phyloP scores from a whole-genome alignment of 192 early-diverging fungal species.

The Dissophora globulifera region DNA sequence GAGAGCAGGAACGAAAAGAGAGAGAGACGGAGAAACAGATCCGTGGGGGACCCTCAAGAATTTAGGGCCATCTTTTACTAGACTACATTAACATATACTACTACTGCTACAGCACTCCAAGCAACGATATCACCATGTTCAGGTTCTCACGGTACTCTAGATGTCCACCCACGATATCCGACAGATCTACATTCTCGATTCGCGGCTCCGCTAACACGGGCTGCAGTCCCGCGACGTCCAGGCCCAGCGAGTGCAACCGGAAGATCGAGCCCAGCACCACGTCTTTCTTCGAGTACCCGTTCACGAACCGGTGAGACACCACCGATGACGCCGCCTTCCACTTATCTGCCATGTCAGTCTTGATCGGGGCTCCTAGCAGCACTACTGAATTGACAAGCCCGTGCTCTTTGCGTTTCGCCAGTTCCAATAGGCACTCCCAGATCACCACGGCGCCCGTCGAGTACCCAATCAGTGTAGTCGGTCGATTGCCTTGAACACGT shows the following conservation, averaged over 20 bases:
- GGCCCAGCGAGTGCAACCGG: constrained; percentile 60
- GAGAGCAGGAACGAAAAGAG: too few species aligned
- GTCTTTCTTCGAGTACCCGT: constrained; percentile 65
- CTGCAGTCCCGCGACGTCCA: constrained; percentile 57
- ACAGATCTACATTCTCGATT: constrained; percentile 64
- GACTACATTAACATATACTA: too few species aligned
- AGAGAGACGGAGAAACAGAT: too few species aligned
- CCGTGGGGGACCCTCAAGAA: too few species aligned
- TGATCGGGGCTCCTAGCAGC: constrained; percentile 64
- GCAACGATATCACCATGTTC: constrained; percentile 44
- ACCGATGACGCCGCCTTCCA: constrained; percentile 57
- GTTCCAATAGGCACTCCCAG: constrained; percentile 64
- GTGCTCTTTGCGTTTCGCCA: constrained; percentile 51
- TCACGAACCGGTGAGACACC: constrained; percentile 61
- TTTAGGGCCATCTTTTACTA: too few species aligned
- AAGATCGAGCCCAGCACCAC: constrained; percentile 63
- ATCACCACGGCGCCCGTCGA: constrained; percentile 67
- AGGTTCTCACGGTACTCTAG: constrained; percentile 56
- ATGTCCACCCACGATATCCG: constrained; percentile 60
- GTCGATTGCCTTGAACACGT: constrained; percentile 66
- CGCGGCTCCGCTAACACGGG: constrained; percentile 37
- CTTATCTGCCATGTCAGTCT: constrained; percentile 39
- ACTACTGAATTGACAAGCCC: constrained; percentile 66
- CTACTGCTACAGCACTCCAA: constrained; percentile 25
- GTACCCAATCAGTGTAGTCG: constrained; percentile 65